Base-by-base conservation (phyloP, 176 grass and related monocot species). In the Aegilops tauschii region DNA sequence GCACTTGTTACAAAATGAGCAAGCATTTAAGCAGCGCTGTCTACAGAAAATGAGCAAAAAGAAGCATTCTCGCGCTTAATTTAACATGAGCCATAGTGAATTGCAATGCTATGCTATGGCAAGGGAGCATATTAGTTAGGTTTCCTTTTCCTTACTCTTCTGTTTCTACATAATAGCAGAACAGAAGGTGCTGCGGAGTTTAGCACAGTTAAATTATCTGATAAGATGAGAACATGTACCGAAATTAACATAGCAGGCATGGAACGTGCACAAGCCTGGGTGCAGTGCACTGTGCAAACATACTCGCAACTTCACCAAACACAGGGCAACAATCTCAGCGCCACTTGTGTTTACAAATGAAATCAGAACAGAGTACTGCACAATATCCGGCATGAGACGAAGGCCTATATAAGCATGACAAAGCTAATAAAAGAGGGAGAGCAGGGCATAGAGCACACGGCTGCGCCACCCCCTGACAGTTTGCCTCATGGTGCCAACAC, bases 291-390 rank as follows among this genome's bases (percentile, higher is more conserved):
- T 71, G 3, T 73, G 9, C 20, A 21, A 74, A 65, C 29, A 30
- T 64, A 64, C 18, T 72, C 36, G 50, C 65, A 63, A 62, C 37
- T 81, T 81, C 44, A 81, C 37, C 29, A 81, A 81, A 67, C 40
- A 81, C 40, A 81, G 79, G 39, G 62, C 25, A 32, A 81, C 27
- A 31, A 32, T 29, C 40, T 20, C 17, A 13, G 39, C 17, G 21
- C 10, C 40, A 47, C 28, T 32, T 68, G 12, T 32, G 47, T 81
- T 49, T 68, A 32, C 28, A 68, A 32, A 20, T 50, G 18, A 81
- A 50, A 50, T 11, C 63, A 68, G 31, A 81, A n/a, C 28, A 32
- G 40, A 49, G 79, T 30, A n/a, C 9, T 66, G 16, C 30, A 28
- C 61, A 66, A 66, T 31, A 45, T 80, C 78, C 36, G 6, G 61